A percentile compares a stretch with the other conserved stretches of the same genome.
phyloP scores from a whole-genome alignment of 106 monocot genomes.

The Allium fistulosum region DNA sequence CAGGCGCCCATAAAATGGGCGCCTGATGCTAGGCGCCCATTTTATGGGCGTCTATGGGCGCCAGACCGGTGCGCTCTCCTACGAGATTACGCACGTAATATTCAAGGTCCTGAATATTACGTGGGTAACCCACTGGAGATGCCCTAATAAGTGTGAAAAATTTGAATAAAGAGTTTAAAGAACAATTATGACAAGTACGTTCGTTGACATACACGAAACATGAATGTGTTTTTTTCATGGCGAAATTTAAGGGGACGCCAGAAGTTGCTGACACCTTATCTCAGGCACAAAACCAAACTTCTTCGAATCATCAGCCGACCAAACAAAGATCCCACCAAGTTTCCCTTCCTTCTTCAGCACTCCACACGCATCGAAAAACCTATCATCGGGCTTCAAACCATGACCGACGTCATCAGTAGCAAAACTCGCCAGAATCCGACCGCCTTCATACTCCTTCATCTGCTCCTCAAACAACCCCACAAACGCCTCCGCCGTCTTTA shows the following conservation, averaged over 20 bases:
- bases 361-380: constrained; percentile 13
- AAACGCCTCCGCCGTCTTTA: constrained; percentile 10
- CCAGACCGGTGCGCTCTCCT: too few species aligned
- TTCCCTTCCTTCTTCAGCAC: constrained; percentile 15
- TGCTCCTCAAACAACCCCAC: constrained; percentile 13
- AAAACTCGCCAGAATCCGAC: constrained; percentile 22
- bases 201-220: too few species aligned
- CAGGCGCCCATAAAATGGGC: too few species aligned
- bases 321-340: constrained; percentile 32
- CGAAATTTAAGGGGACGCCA: neutral
- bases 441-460: constrained; percentile 8
- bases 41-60: too few species aligned
- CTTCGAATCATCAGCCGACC: constrained; percentile 30
- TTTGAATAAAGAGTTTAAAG: too few species aligned
- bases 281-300: neutral
- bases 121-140: too few species aligned
- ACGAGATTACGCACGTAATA: too few species aligned
- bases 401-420: neutral
- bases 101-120: too few species aligned
- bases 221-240: too few species aligned
- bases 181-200: too few species aligned
- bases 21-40: too few species aligned
- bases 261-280: neutral
- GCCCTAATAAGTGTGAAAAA: too few species aligned
- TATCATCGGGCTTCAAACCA: constrained; percentile 2